Conservation (phyloP, 352 stramenopile genomes). For the Pythium scleroteichum region DNA sequence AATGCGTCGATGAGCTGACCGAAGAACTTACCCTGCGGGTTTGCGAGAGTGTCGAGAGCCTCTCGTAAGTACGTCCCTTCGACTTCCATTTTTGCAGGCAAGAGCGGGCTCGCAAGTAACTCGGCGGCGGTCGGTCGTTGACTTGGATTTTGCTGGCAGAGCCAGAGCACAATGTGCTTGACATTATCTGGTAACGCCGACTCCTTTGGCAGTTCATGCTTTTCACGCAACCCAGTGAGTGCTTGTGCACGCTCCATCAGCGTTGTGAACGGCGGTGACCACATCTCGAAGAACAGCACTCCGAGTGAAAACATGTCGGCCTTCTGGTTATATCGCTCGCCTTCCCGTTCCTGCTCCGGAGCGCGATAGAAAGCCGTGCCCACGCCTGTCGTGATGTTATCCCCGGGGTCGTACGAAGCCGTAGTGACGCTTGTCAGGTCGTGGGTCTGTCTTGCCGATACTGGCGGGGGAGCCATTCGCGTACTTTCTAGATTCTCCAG, state of each 20-base stretch:
- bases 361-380: conserved; percentile 95
- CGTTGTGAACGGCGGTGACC: conserved; percentile 90
- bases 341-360: conserved; percentile 91
- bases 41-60: conserved; percentile 83
- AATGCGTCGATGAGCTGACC: conserved; percentile 81
- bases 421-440: conserved; percentile 56
- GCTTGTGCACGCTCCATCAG: conserved; percentile 87
- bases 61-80: conserved; percentile 83
- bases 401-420: conserved; percentile 48
- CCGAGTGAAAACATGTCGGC: conserved; percentile 96
- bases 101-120: conserved; percentile 59
- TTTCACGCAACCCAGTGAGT: conserved; percentile 75
- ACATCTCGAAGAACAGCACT: conserved; percentile 97
- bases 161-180: conserved; percentile 87
- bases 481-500: conserved; percentile 73
- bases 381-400: conserved; percentile 92
- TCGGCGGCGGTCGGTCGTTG: conserved; percentile 74
- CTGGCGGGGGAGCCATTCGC: conserved; percentile 34
- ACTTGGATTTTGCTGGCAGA: conserved; percentile 78
- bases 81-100: conserved; percentile 84
- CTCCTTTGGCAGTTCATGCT: conserved; percentile 48
- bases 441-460: conserved; percentile 6
- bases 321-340: conserved; percentile 88
- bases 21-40: conserved; percentile 90
- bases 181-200: conserved; percentile 78